Base-by-base conservation (phyloP, 345 rosid species). In the Litchi chinensis region DNA sequence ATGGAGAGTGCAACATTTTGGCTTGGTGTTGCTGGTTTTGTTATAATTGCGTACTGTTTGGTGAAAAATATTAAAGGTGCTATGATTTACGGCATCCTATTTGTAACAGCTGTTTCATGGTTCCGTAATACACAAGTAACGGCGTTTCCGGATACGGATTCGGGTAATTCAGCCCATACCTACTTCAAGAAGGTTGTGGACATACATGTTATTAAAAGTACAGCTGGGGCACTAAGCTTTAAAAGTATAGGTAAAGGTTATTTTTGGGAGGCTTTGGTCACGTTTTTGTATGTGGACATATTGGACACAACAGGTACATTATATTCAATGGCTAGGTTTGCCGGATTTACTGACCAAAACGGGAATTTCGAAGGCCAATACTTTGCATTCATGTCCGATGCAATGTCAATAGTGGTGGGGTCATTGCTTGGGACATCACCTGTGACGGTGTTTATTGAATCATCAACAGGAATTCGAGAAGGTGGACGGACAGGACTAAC, bases 371-470 rank as follows among this genome's bases (percentile, higher is more conserved):
- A 83, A 28, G 98, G 98, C 0, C 98, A 95, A 57, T 92, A 95
- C 66, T 95, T 92, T 62, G 99, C 99, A 0, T 95, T 95, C 88
- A 92, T 95, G 94, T 93, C 99, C 0, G 99, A 95, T 10, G 99
- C 99, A 15, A 78, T 85, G 1, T 82, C 99, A 15, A 95, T 95
- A 2, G 94, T 95, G 6, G 87, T 90, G 37, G 98, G 98, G 13
- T 91, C 99, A 0, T 68, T 95, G n/a, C 88, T 95, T 0, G 99
- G 99, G 2, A 95, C 99, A 0, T 95, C 99, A 0, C 98, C 99
- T 0, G 98, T 93, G 56, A 93, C 99, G 16, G 85, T 89, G 0
- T 95, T 87, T 64, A 87, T 93, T 5, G 99, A 95, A 74, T 95
- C 99, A 0, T 95, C 99, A 0, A 91, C 98, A 0, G 98, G 99